Percentiles rank a stretch among this genome's conserved stretches.
Conservation (phyloP, 1,139 yeast species). For the Yamadazyma sp. region DNA sequence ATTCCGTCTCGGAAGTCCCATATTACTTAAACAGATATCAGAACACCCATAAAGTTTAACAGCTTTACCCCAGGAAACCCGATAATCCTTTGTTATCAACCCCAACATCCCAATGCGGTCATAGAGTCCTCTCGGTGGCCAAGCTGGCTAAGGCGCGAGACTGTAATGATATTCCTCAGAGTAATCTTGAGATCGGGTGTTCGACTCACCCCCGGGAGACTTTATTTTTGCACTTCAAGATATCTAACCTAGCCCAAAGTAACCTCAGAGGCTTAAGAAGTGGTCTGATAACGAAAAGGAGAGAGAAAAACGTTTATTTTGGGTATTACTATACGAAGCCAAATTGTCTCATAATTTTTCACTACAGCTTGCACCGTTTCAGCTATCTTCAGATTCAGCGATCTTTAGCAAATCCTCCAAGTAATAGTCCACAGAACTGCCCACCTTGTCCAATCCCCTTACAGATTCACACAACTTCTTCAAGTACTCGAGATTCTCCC, state of each 20-base stretch:
- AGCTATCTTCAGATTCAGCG: neutral
- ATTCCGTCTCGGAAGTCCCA: too few species aligned
- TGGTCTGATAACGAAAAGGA: conserved; percentile 76
- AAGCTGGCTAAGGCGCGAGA: conserved; percentile 82
- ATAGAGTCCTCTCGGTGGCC: conserved; percentile 63
- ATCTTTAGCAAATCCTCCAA: conserved; percentile 31
- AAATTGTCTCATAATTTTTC: too few species aligned
- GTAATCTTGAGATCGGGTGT: conserved; percentile 81
- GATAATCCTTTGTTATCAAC: too few species aligned
- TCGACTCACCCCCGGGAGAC: conserved; percentile 84
- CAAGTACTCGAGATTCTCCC: conserved; percentile 74
- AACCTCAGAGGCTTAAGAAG: too few species aligned
- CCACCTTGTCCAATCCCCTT: conserved; percentile 37
- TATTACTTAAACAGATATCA: too few species aligned
- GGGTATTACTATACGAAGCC: too few species aligned
- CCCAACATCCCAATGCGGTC: neutral
- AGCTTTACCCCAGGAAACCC: too few species aligned
- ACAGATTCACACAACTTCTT: conserved; percentile 54
- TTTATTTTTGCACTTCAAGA: conserved; percentile 27
- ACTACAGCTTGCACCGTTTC: neutral
- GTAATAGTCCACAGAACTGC: conserved; percentile 34
- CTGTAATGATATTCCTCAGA: conserved; percentile 54
- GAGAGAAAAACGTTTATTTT: too few species aligned
- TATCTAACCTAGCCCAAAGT: too few species aligned
- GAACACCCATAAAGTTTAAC: too few species aligned